phyloP scores from a whole-genome alignment of 2,329 filamentous ascomycete genomes.

The Aspergillus fijiensis region DNA sequence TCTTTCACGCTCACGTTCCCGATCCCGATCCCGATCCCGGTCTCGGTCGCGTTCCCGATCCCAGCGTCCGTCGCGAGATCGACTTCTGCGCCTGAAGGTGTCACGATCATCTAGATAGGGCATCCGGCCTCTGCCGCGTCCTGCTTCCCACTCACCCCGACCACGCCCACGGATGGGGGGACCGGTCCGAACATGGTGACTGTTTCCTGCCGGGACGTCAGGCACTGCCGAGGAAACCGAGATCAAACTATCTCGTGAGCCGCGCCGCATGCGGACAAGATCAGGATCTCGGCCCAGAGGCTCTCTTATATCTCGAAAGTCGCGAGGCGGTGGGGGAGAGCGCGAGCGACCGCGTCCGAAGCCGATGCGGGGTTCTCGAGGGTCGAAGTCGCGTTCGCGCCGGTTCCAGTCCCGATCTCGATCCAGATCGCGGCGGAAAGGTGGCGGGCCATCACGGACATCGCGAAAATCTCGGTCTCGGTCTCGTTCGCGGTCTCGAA shows the following conservation, averaged over 20 bases:
- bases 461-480: slow-evolving; percentile 45
- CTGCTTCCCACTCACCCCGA: slow-evolving; percentile 45
- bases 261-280: slow-evolving; percentile 42
- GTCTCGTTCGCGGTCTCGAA: slow-evolving; percentile 51
- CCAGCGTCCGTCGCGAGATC: slow-evolving; percentile 46
- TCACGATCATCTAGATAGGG: slow-evolving; percentile 45
- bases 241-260: slow-evolving; percentile 45
- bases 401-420: slow-evolving; percentile 49
- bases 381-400: slow-evolving; percentile 49
- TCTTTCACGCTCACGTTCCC: slow-evolving; percentile 36
- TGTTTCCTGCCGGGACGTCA: slow-evolving; percentile 37
- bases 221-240: slow-evolving; percentile 37
- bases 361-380: slow-evolving; percentile 43
- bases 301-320: slow-evolving; percentile 43
- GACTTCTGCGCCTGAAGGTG: slow-evolving; percentile 44
- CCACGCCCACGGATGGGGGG: slow-evolving; percentile 43
- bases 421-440: slow-evolving; percentile 44
- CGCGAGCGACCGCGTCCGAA: slow-evolving; percentile 48
- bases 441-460: slow-evolving; percentile 37
- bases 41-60: slow-evolving; percentile 41
- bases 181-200: slow-evolving; percentile 37
- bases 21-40: slow-evolving; percentile 37
- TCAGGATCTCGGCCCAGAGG: slow-evolving; percentile 39
- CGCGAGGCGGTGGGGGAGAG: slow-evolving; percentile 40
- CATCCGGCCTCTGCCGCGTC: slow-evolving; percentile 44